phyloP scores from a whole-genome alignment of 371 early-diverging fungal species.

The Phascolomyces articulosus region DNA sequence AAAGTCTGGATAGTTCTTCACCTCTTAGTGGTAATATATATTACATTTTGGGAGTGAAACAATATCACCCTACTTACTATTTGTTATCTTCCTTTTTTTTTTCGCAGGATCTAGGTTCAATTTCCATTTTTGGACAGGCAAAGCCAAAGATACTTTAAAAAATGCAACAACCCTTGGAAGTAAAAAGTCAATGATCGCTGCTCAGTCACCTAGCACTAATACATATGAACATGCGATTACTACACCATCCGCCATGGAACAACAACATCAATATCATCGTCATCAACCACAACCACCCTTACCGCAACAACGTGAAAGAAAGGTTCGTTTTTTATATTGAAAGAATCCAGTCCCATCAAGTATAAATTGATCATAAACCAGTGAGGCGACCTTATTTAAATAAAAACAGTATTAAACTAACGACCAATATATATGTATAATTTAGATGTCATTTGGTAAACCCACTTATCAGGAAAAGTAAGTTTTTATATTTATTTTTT shows the following conservation, averaged over 20 bases:
- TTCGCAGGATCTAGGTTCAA: constrained; percentile 13
- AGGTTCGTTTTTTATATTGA: too few relatives aligned
- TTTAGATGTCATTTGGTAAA: neutral
- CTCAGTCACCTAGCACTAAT: neutral
- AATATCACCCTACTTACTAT: neutral
- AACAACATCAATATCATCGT: too few relatives aligned
- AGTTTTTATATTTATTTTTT: neutral
- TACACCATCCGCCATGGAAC: neutral
- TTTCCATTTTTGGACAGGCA: constrained; percentile 22
- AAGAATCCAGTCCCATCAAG: too few relatives aligned
- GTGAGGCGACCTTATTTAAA: neutral
- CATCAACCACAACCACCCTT: too few relatives aligned
- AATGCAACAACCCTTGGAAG: neutral
- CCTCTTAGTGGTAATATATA: constrained; percentile 12
- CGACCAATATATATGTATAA: neutral
- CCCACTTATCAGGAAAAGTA: neutral
- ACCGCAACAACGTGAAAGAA: neutral
- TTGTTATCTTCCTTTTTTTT: too few relatives aligned
- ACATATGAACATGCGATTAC: constrained; percentile 2
- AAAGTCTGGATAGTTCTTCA: constrained; percentile 4
- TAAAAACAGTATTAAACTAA: neutral
- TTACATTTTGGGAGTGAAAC: neutral
- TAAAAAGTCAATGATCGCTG: neutral
- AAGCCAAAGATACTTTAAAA: constrained; percentile 12
- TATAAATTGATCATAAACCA: neutral